phyloP scores from a whole-genome alignment of 1,139 yeast species.

The Lodderomyces jiufengensis region DNA sequence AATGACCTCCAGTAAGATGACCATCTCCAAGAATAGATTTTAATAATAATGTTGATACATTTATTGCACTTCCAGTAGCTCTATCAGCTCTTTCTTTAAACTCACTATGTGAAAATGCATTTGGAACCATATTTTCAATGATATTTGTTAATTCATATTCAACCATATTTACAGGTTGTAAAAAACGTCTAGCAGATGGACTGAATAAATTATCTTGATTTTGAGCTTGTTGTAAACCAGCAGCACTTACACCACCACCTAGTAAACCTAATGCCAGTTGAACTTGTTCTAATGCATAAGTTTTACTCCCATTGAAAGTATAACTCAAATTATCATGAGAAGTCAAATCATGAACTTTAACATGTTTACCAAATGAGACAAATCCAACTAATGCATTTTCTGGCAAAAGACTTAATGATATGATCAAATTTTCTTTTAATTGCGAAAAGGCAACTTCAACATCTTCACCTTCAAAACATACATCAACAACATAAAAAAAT shows the following conservation, averaged over 20 bases:
- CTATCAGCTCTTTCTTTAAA: constrained; percentile 51
- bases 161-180: constrained; percentile 47
- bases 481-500: constrained; percentile 65
- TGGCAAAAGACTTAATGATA: constrained; percentile 57
- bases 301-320: constrained; percentile 59
- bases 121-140: constrained; percentile 50
- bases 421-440: constrained; percentile 51
- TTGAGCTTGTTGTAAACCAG: constrained; percentile 4
- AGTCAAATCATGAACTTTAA: constrained; percentile 56
- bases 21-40: constrained; percentile 35
- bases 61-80: constrained; percentile 65
- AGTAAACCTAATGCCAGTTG: constrained; percentile 52
- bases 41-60: constrained; percentile 53
- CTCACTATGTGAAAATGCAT: constrained; percentile 48
- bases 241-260: constrained; percentile 33
- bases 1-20: constrained; percentile 57
- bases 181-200: constrained; percentile 31
- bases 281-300: constrained; percentile 49
- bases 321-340: constrained; percentile 25
- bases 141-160: constrained; percentile 56
- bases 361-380: constrained; percentile 62
- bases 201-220: constrained; percentile 19
- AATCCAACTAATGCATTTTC: constrained; percentile 56
- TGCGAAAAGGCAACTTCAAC: constrained; percentile 39
- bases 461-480: constrained; percentile 50